These are phyloP conservation scores for Beauveria varroae DNA, from an alignment of 2,329 filamentous ascomycete genomes.

Conservation along the genomic window DNA sequence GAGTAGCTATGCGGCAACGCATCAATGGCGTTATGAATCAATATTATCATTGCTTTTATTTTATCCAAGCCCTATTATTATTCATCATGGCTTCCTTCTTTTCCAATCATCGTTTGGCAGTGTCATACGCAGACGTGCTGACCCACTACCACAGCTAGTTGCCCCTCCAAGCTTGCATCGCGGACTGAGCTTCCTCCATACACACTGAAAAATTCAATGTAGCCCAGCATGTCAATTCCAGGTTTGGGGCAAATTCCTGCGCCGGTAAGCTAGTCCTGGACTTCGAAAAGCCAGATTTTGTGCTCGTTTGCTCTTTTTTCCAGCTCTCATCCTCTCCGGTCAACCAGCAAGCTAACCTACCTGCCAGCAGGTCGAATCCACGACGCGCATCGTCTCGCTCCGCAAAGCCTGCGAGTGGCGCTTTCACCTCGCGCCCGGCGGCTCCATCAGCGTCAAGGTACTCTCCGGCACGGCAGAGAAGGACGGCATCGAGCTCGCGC, in stretches of 20 bases:
- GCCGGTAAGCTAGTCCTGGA: constrained; percentile 34
- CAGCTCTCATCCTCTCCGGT: background rate
- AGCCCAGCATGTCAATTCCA: constrained; percentile 59
- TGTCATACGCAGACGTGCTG: background rate
- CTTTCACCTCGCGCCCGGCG: constrained; percentile 57
- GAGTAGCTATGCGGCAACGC: constrained; percentile 1
- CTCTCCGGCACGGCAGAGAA: constrained; percentile 80
- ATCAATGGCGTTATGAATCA: background rate
- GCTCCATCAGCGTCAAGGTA: constrained; percentile 48
- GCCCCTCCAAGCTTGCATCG: constrained; percentile 3
- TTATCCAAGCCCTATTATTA: background rate
- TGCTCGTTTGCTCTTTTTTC: background rate
- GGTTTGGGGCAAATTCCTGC: constrained; percentile 62
- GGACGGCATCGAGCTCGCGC: constrained; percentile 88
- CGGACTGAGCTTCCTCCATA: background rate
- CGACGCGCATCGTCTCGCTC: constrained; percentile 44
- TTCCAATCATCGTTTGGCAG: background rate
- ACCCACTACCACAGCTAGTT: background rate
- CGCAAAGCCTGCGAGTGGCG: constrained; percentile 67
- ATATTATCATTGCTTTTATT: constrained; percentile 6
- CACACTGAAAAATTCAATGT: constrained; percentile 19
- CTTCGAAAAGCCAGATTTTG: background rate
- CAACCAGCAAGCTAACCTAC: background rate
- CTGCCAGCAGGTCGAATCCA: constrained; percentile 27
- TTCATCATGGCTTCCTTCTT: background rate